Percentiles rank a stretch among this genome's conserved stretches.
Conservation (phyloP, 148 eudicot genomes). For the Rhododendron mucronatum region DNA sequence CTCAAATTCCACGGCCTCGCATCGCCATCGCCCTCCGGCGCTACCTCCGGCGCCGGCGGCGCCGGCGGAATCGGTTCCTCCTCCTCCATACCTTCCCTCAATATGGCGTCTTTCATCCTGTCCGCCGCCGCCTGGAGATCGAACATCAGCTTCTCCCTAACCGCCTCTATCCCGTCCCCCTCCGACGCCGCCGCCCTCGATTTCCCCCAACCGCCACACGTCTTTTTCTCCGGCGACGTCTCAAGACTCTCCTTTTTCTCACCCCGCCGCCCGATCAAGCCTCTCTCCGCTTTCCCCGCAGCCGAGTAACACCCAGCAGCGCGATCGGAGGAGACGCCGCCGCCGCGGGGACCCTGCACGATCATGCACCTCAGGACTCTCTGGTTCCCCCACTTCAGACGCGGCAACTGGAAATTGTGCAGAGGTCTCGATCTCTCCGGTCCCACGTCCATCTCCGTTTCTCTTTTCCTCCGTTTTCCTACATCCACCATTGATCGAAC, state of each 20-base stretch:
- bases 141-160: conserved; percentile 50
- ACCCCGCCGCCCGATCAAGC: conserved; percentile 10
- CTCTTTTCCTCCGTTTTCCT: conserved; percentile 5
- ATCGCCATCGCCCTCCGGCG: conserved; percentile 11
- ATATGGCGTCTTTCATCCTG: conserved; percentile 43
- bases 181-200: conserved; percentile 3
- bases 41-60: neutral
- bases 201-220: neutral
- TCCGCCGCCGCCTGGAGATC: conserved; percentile 56
- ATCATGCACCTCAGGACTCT: conserved; percentile 34
- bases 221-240: conserved; percentile 10
- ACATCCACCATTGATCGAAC: conserved; percentile 13
- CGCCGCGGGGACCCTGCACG: conserved; percentile 22
- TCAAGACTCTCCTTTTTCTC: neutral
- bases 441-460: conserved; percentile 34
- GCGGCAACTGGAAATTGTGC: conserved; percentile 56
- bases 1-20: conserved; percentile 67
- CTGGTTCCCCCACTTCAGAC: conserved; percentile 62
- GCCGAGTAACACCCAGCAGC: neutral
- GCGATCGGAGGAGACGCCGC: conserved; percentile 11
- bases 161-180: conserved; percentile 46
- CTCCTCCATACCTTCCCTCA: conserved; percentile 24
- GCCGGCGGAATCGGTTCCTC: conserved; percentile 7
- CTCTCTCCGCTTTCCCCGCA: neutral
- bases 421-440: conserved; percentile 50